Evolutionary conservation across 169 alveolate genomes (phyloP), one percentile per base, ranked within the genome.

Genomic region (Perkinsus olseni): DNA sequence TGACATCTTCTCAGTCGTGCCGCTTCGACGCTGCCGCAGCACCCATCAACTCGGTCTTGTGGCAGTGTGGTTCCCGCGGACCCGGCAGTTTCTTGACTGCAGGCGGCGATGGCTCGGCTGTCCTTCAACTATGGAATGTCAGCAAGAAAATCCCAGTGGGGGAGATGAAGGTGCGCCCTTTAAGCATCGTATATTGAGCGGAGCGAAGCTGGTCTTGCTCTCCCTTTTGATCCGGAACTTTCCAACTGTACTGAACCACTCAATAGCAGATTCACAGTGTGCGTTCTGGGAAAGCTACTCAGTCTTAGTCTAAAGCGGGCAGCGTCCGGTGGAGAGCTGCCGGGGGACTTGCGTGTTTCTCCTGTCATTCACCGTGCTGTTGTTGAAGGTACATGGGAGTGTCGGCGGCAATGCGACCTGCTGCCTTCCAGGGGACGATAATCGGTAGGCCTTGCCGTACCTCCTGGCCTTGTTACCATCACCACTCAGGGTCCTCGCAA

Each of bases 21-120:
- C 93, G 51, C 92, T 91, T 48, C 94, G 96, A 93, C 96, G 96
- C 45, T 96, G 94, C 92, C 95, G 94, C 45, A 92, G 94, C 39
- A 92, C 96, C 13, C 34, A 94, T 20, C 82, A 94, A 28, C 40
- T 39, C 74, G 93, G 92, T 74, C 93, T 95, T 6, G 95, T 96
- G 31, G 96, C 96, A 34, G 28, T 95, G 34, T 94, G 94, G 74
- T 24, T 95, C 28, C 24, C 62, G 62, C 62, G 62, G 62, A 10
- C 62, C 62, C 6, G 62, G 62, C 24, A 45, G 62, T 17, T 45
- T 45, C 17, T 45, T 45, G 24, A 45, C 62, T 6, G 62, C 62
- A 17, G 17, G 62, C 62, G 62, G 62, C 62, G 62, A 45, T 6
- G 62, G 62, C 62, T 45, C 62, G 17, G 17, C 62, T 45, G 17